Base-by-base conservation (phyloP, 208 protist species). In the Hexamita inflata region DNA sequence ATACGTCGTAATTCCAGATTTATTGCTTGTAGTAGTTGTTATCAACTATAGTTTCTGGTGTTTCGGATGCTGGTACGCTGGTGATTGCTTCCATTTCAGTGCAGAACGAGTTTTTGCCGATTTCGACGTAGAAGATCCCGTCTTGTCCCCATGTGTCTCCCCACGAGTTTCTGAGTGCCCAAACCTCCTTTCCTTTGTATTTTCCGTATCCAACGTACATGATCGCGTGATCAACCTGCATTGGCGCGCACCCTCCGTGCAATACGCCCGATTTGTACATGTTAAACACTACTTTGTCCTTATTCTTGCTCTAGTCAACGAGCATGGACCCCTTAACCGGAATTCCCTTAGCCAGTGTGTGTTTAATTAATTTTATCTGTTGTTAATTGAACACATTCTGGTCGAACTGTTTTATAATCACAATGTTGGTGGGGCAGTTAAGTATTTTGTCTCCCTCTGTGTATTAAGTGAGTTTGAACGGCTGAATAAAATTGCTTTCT, bases 151-250 rank as follows among this genome's bases (percentile, higher is more conserved):
- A 70, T n/a, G 11, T 15, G 7, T 13, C 35, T 15, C 64, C 64
- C 64, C 64, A 70, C 9, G 64, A 70, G 35, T 70, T 70, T n/a
- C 64, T n/a, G n/a, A 70, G 19, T n/a, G 42, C 2, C 64, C 64
- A 70, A 11, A 45, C 64, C 4, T 70, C 35, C 11, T 32, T 40
- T n/a, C 64, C 64, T 35, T 49, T 70, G 11, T 24, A 45, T 49
- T 70, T 70, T 49, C 64, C 64, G n/a, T 70, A 70, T 11, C 64
- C 64, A 32, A 49, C 35, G 28, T 45, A 49, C 9, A 38, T 49
- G 7, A 70, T 34, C 42, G 11, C 19, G 42, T 70, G 64, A 49
- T 70, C 35, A 49, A 7, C n/a, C 9, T n/a, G 7, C 4, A 4
- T n/a, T 45, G 26, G 15, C 26, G 11, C 42, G 35, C 64, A 70